Base-by-base conservation (phyloP, 331 rosid species). In the Pyrus hybrid region DNA sequence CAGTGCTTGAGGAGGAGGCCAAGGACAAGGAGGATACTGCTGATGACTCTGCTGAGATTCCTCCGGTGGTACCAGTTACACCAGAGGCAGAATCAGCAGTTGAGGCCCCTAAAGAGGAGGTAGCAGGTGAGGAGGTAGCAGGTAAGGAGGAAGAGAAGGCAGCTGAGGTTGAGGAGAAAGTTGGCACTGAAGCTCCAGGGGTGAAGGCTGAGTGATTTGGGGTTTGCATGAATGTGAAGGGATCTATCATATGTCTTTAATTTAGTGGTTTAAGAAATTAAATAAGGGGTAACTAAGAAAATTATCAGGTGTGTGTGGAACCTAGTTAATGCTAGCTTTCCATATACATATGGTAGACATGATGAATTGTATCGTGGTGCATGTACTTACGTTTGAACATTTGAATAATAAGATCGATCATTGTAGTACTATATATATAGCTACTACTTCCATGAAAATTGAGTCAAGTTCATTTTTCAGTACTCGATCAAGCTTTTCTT, bases 71-170 rank as follows among this genome's bases (percentile, higher is more conserved):
- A 28, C 54, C 81, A 49, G 63, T 37, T 20, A 80, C 9, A 2
- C 23, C 71, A 4, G 85, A 71, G 63, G 64, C 76, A 35, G 68
- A 84, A 64, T 41, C 80, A 17, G 63, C 78, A 63, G 45, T 66
- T 33, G 83, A 76, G 45, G 81, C 33, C 8, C 33, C 84, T 18
- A 84, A 84, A 60, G 92, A 86, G 66, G n/a, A n/a, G n/a, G n/a
- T n/a, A n/a, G n/a, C n/a, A n/a, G n/a, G n/a, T n/a, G n/a, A n/a
- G n/a, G 84, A 85, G 73, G 76, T 10, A 21, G 81, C 65, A 28
- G 80, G 70, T 61, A 73, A 85, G 68, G 85, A 77, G 64, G 81
- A 82, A 30, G 88, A 66, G 78, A 68, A 47, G 62, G 56, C 75
- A 25, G 79, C 80, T 67, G 84, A 33, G 80, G 72, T 77, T 70